Evolutionary conservation across 2,329 filamentous ascomycete genomes (phyloP).

Genomic region (Ceratocystiopsis minuta): DNA sequence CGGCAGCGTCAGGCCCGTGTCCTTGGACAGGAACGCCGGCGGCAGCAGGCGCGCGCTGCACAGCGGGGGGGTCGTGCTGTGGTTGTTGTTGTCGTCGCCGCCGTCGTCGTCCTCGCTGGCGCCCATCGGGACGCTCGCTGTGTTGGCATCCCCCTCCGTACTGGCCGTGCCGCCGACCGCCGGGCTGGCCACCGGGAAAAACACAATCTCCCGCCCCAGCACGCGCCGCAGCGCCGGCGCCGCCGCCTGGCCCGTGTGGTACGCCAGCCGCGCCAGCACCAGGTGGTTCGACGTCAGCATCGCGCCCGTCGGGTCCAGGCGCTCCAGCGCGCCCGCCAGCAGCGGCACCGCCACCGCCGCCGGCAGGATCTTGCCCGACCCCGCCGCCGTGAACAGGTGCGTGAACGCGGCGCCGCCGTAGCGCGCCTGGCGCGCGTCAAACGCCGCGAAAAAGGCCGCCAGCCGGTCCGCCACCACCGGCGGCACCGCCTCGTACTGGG

Average conservation of each 20-base stretch:
- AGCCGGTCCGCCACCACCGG: constrained; percentile 22
- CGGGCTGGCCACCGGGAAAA: constrained; percentile 33
- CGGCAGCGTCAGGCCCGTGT: constrained; percentile 36
- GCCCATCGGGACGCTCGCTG: too few relatives aligned
- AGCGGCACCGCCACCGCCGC: constrained; percentile 27
- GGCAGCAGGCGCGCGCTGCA: constrained; percentile 29
- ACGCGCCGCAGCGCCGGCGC: constrained; percentile 46
- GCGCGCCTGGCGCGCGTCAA: constrained; percentile 33
- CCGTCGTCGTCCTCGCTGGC: constrained; percentile 5
- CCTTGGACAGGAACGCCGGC: constrained; percentile 38
- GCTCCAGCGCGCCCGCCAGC: constrained; percentile 36
- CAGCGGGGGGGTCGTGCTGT: constrained; percentile 11
- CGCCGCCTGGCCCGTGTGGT: constrained; percentile 33
- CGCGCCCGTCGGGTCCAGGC: constrained; percentile 41
- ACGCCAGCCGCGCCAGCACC: constrained; percentile 22
- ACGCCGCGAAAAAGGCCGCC: constrained; percentile 26
- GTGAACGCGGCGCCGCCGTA: constrained; percentile 28
- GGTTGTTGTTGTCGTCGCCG: neutral
- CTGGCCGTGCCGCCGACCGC: too few relatives aligned
- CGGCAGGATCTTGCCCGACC: constrained; percentile 21
- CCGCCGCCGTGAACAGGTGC: constrained; percentile 24
- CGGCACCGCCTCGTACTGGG: constrained; percentile 14
- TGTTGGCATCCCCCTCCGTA: too few relatives aligned
- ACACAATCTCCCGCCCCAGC: constrained; percentile 47
- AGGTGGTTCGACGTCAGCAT: constrained; percentile 12